Conservation (phyloP, 2,329 filamentous ascomycete species). For the Hymenoscyphus salicellus region DNA sequence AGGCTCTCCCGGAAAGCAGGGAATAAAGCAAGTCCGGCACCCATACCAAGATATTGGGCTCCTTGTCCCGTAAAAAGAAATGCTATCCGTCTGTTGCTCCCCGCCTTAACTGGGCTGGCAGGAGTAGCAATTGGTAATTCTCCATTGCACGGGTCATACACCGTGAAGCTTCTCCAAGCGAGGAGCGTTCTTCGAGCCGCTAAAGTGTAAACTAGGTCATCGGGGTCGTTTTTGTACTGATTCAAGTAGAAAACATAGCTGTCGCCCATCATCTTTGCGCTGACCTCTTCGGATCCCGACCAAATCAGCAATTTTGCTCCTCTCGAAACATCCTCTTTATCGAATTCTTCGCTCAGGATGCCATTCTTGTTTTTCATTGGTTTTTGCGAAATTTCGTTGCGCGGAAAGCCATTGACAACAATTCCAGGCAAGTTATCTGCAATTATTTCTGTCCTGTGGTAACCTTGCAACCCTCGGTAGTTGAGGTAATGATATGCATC, state of each 20-base stretch:
- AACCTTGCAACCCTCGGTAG: too few species aligned
- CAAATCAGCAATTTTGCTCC: not conserved
- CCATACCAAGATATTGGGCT: conserved; percentile 27
- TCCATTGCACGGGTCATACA: conserved; percentile 8
- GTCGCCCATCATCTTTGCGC: too few species aligned
- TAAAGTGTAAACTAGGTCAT: conserved; percentile 29
- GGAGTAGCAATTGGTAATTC: not conserved
- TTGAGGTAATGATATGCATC: conserved; percentile 3
- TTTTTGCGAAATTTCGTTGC: too few species aligned
- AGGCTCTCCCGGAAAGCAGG: conserved; percentile 4
- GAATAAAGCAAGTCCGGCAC: conserved; percentile 15
- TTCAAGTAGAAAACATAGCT: too few species aligned
- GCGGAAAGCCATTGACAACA: too few species aligned
- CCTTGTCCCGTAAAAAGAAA: conserved; percentile 29
- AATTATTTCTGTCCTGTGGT: too few species aligned
- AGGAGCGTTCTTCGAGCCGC: conserved; percentile 21
- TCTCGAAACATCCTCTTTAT: not conserved
- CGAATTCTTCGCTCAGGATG: too few species aligned
- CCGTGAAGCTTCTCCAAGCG: conserved; percentile 21
- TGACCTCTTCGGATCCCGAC: too few species aligned
- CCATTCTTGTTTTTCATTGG: too few species aligned
- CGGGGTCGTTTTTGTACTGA: too few species aligned
- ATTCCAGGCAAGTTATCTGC: too few species aligned
- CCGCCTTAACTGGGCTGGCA: not conserved
- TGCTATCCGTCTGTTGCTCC: conserved; percentile 12